Evolutionary conservation across 1,284 basidiomycete genomes (phyloP), one percentile per base, ranked within the genome.

Genomic region (Austropuccinia psidii): DNA sequence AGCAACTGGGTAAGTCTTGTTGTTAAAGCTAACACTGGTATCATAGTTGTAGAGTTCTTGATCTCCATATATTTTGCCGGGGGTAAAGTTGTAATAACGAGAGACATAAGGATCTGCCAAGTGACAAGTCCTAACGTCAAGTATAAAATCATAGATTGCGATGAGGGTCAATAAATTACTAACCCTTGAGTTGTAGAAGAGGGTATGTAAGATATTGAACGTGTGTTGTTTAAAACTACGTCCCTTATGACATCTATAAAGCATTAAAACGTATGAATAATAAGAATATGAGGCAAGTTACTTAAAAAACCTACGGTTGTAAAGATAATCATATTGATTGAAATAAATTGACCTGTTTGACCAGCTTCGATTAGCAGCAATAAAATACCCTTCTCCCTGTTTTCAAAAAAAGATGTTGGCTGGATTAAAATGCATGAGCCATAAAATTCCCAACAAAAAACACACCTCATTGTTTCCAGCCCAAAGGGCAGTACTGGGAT

Each of bases 401-500:
- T 50, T 6, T 58, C 27, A 57, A 58, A 33, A n/a, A n/a, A n/a
- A n/a, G n/a, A n/a, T 29, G 33, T 37, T 8, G 39, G 39, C 33
- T 7, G 27, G 17, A 1, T n/a, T n/a, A n/a, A 39, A 61, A 15
- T 55, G 8, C n/a, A n/a, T n/a, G n/a, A n/a, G n/a, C n/a, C n/a
- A n/a, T n/a, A n/a, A n/a, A n/a, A n/a, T n/a, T n/a, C 19, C 6
- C 1, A 33, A 33, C 19, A 31, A 58, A 15, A 6, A 0, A 31
- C 68, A 47, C 13, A 52, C 68, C 79, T 87, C 86, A 77, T 87
- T 87, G 29, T 86, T 86, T 15, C 85, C 86, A 9, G 86, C 85
- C 85, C 86, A 87, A 69, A 86, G 85, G 2, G 81, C 84, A 76
- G 84, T 85, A 78, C 85, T 86, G 1, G 87, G 85, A 76, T 87